Evolutionary conservation across 2,329 filamentous ascomycete genomes (phyloP), one percentile per base, ranked within the genome.

Genomic region (Aspergillus ochraceoroseus): DNA sequence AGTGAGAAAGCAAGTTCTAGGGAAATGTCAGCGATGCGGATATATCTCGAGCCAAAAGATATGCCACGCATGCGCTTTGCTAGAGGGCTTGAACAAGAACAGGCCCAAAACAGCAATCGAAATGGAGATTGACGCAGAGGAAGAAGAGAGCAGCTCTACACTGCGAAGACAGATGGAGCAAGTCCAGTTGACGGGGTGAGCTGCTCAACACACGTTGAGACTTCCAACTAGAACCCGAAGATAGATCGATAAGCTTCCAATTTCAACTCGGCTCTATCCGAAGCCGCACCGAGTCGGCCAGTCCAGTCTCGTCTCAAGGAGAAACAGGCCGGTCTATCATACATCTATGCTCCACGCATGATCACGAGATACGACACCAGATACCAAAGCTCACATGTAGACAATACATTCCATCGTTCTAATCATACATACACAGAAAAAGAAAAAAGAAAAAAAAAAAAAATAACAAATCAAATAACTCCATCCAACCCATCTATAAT

Each of bases 11-110:
- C 65, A 68, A 39, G 61, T 57, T 9, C 76, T 95, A 52, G 87
- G 90, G 1, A 82, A 81, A 49, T 98, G 92, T 59, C 79, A 83
- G 57, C 82, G 79, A 37, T 98, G 92, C 55, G 92, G 92, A 9
- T 98, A 96, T 62, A 85, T 98, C 65, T 95, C 92, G 2, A 95
- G 89, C 55, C 92, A 98, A 64, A 77, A 79, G 19, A 79, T 95
- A 26, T 98, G 92, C 67, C 94, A 98, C 66, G 92, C 92, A 0
- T 98, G 92, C 62, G 83, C 82, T 47, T 70, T 98, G 30, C 75
- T 98, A 2, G 89, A 96, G 54, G 87, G 85, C 0, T 65, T 98
- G 32, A 98, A 98, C 61, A 95, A 92, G 56, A 78, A 71, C 47
- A 57, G 69, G 8, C 73, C 73, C 20, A 68, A 65, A 52, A 70